A percentile compares a stretch with the other conserved stretches of the same genome.
Evolutionary conservation across 2,329 filamentous ascomycete species (phyloP).

Genomic region (Colletotrichum acutatum): DNA sequence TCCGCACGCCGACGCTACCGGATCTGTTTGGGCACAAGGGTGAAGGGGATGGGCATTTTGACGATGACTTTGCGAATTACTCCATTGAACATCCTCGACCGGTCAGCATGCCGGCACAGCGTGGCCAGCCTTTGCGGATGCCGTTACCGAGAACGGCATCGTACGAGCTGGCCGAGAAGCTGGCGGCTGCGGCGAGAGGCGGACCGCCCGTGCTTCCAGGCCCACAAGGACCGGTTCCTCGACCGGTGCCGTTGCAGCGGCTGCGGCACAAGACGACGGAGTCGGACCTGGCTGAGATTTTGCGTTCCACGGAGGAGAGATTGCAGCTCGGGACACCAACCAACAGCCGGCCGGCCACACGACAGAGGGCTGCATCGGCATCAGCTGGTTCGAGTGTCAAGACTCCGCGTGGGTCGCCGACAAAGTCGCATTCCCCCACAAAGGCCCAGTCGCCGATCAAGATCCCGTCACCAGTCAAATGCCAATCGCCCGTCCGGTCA

Average conservation of each 20-base stretch:
- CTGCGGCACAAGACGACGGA: conserved; percentile 52
- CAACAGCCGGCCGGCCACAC: conserved; percentile 41
- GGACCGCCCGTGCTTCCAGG: conserved; percentile 18
- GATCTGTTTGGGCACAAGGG: conserved; percentile 40
- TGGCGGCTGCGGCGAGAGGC: conserved; percentile 34
- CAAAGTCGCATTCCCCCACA: conserved; percentile 4
- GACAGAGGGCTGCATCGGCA: conserved; percentile 44
- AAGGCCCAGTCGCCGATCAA: conserved; percentile 1
- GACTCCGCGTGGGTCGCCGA: conserved; percentile 20
- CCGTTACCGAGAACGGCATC: conserved; percentile 31
- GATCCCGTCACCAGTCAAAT: conserved; percentile 4
- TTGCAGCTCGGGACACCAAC: conserved; percentile 53
- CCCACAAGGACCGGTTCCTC: conserved; percentile 31
- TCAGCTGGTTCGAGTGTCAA: conserved; percentile 32
- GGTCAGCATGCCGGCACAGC: conserved; percentile 15
- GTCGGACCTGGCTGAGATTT: conserved; percentile 61
- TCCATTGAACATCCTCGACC: conserved; percentile 26
- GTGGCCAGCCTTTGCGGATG: conserved; percentile 13
- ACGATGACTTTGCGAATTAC: conserved; percentile 20
- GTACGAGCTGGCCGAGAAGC: conserved; percentile 34
- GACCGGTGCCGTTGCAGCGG: conserved; percentile 36
- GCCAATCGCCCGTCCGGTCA: background rate
- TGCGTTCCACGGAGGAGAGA: conserved; percentile 63
- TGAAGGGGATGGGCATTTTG: conserved; percentile 12
- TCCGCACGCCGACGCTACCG: conserved; percentile 50